Evolutionary conservation across 306 rosid species (phyloP).

Genomic region (Prunus mume): DNA sequence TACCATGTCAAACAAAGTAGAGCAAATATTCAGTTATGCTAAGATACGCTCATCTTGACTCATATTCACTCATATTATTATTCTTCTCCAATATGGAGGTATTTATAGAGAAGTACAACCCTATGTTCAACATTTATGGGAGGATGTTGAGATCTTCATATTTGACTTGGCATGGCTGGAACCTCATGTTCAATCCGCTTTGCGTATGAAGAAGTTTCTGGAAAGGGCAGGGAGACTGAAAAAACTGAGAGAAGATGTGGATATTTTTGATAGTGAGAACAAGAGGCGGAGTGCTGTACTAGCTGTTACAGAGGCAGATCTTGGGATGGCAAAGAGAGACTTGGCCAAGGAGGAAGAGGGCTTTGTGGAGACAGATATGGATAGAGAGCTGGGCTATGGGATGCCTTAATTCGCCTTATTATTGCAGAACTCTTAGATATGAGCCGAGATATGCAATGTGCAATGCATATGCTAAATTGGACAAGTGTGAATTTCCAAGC

Average conservation of each 20-base stretch:
- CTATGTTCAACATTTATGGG: neutral
- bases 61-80: no score
- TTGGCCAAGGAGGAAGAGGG: neutral
- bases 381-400: neutral
- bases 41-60: no score
- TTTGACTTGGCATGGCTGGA: slow-evolving; percentile 3
- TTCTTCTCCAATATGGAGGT: no score
- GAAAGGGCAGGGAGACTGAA: neutral
- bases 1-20: no score
- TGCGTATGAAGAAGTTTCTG: neutral
- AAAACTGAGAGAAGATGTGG: neutral
- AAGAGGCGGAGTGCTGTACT: neutral
- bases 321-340: neutral
- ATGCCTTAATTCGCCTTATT: neutral
- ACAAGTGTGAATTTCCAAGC: no score
- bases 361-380: neutral
- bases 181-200: neutral
- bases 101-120: no score
- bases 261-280: neutral
- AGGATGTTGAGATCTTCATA: neutral
- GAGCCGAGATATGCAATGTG: neutral
- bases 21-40: no score
- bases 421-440: neutral
- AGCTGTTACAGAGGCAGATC: neutral
- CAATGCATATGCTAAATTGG: no score